A percentile compares a stretch with the other conserved stretches of the same genome.
Conservation (phyloP, 345 rosid species). For the Eucalyptus coolabah region DNA sequence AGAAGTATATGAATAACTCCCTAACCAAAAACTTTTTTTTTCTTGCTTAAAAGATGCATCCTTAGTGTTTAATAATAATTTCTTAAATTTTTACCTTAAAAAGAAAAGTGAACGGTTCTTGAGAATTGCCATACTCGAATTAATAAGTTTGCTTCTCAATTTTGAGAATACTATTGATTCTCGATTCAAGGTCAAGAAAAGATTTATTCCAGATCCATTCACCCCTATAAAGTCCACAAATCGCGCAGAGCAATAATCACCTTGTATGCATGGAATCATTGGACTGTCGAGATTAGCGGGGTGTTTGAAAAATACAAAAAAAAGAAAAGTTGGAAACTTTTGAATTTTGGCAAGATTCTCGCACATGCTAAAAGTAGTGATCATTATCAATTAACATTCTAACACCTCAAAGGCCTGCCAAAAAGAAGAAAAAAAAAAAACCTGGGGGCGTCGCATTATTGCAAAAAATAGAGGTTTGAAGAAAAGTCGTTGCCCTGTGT, state of each 20-base stretch:
- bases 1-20: neutral
- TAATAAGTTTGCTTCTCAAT: neutral
- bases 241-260: neutral
- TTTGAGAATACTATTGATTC: neutral
- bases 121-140: neutral
- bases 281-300: neutral
- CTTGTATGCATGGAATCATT: neutral
- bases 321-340: neutral
- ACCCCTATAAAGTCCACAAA: neutral
- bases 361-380: neutral
- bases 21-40: neutral
- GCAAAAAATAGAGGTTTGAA: neutral
- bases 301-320: neutral
- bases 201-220: neutral
- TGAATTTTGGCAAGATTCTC: neutral
- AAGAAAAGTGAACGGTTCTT: accelerated
- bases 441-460: neutral
- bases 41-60: neutral
- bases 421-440: neutral
- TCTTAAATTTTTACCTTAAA: neutral
- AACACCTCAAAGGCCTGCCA: neutral
- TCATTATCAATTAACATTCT: neutral
- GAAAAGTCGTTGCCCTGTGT: neutral
- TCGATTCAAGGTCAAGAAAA: neutral
- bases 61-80: neutral